Percentiles rank a stretch among this genome's conserved stretches.
Evolutionary conservation across 202 grass and related monocot species (phyloP).

Genomic region (Zoysia matrella): DNA sequence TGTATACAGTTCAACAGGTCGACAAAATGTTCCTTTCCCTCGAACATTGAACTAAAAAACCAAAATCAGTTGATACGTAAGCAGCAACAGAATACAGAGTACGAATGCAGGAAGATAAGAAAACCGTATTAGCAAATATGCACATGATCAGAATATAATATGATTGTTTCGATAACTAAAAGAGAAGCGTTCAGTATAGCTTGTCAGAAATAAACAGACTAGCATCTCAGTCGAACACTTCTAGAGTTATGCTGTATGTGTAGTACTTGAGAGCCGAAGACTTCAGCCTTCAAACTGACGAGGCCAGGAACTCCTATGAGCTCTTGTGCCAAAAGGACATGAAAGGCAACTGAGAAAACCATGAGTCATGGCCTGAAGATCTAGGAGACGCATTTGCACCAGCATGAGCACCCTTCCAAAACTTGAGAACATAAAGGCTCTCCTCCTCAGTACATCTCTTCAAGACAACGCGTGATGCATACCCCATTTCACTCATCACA

Average conservation of each 20-base stretch:
- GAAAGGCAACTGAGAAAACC: conserved; percentile 71
- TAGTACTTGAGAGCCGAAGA: conserved; percentile 9
- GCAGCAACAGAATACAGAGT: neutral
- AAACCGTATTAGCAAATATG: conserved; percentile 14
- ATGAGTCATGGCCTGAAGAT: conserved; percentile 51
- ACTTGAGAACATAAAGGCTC: conserved; percentile 91
- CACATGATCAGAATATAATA: conserved; percentile 10
- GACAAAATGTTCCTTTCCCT: neutral
- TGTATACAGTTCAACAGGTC: conserved; percentile 6
- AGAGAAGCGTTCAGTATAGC: conserved; percentile 16
- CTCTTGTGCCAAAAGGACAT: conserved; percentile 62
- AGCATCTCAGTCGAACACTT: conserved; percentile 25
- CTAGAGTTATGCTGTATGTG: conserved; percentile 6
- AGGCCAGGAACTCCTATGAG: conserved; percentile 30
- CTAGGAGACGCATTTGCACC: conserved; percentile 29
- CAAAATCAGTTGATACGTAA: neutral
- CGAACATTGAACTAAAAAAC: neutral
- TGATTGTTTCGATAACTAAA: conserved; percentile 3
- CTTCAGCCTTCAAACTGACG: neutral
- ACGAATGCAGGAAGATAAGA: neutral
- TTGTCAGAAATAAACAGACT: conserved; percentile 29
- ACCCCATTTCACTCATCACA: conserved; percentile 83
- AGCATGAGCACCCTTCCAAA: conserved; percentile 61
- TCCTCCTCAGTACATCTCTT: conserved; percentile 98
- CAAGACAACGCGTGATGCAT: conserved; percentile 73